phyloP scores from a whole-genome alignment of 306 rosid species.

The Ziziphus jujuba region DNA sequence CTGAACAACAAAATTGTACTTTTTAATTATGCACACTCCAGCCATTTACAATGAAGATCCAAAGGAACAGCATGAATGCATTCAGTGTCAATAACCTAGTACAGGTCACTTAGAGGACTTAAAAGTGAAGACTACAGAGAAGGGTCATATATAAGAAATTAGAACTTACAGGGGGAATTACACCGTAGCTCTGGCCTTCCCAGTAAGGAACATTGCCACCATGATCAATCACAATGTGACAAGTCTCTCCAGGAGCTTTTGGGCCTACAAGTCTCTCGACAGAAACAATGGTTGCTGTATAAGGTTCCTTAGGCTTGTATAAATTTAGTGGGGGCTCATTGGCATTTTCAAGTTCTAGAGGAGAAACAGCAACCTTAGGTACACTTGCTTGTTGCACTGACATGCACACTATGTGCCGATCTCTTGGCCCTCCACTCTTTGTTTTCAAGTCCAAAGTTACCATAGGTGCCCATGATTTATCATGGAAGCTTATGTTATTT shows the following conservation, averaged over 20 bases:
- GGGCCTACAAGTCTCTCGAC: slow-evolving; percentile 95
- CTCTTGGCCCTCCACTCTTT: slow-evolving; percentile 39
- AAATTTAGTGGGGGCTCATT: slow-evolving; percentile 74
- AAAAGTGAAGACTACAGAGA: background rate
- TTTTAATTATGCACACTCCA: background rate
- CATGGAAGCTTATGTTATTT: slow-evolving; percentile 43
- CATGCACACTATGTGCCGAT: slow-evolving; percentile 57
- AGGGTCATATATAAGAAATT: background rate
- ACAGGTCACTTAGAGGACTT: background rate
- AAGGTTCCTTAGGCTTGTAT: slow-evolving; percentile 84
- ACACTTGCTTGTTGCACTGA: slow-evolving; percentile 83
- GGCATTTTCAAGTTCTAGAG: slow-evolving; percentile 70
- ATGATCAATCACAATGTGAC: slow-evolving; percentile 94
- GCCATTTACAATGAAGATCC: slow-evolving; percentile 10
- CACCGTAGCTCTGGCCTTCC: slow-evolving; percentile 99
- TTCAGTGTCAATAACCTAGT: background rate
- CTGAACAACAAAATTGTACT: slow-evolving; percentile 8
- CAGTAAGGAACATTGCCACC: slow-evolving; percentile 95
- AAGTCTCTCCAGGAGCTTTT: slow-evolving; percentile 96
- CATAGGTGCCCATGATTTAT: slow-evolving; percentile 57
- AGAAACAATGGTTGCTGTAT: slow-evolving; percentile 87
- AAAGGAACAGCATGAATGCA: slow-evolving; percentile 3
- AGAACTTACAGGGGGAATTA: slow-evolving; percentile 87
- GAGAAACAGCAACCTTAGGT: slow-evolving; percentile 71
- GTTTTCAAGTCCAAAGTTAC: slow-evolving; percentile 49